Conservation (phyloP, 768 basidiomycete genomes). For the Suillus bovinus region DNA sequence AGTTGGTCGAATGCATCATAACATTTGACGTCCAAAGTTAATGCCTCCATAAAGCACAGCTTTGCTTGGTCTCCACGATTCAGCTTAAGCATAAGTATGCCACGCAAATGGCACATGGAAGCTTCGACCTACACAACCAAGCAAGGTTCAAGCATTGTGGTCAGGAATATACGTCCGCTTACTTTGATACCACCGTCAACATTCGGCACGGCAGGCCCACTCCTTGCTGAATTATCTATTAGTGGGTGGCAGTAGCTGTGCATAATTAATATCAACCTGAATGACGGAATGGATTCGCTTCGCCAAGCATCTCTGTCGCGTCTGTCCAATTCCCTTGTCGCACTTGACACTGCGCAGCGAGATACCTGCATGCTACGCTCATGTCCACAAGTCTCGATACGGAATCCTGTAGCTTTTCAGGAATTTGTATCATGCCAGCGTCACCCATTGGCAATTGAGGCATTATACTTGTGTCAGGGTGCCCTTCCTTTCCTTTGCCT, state of each 20-base stretch:
- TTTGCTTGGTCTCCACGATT: conserved; percentile 92
- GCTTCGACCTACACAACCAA: conserved; percentile 77
- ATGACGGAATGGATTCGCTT: conserved; percentile 84
- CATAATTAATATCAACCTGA: conserved; percentile 45
- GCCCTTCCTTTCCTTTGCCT: conserved; percentile 65
- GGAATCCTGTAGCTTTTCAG: conserved; percentile 60
- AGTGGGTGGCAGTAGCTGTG: background rate
- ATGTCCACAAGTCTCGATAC: conserved; percentile 86
- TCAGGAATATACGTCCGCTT: conserved; percentile 15
- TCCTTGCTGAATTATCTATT: conserved; percentile 42
- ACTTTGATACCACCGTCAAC: conserved; percentile 96
- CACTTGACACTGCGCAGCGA: conserved; percentile 93
- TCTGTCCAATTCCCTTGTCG: conserved; percentile 91
- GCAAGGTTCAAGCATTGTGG: background rate
- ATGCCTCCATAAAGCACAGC: conserved; percentile 92
- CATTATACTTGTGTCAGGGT: conserved; percentile 36
- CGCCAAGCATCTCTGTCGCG: conserved; percentile 90
- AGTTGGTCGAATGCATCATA: conserved; percentile 94
- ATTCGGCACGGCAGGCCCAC: conserved; percentile 73
- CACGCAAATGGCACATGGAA: conserved; percentile 94
- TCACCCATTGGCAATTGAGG: conserved; percentile 71
- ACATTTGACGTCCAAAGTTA: conserved; percentile 93
- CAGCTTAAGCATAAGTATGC: conserved; percentile 90
- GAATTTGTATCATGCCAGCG: conserved; percentile 68
- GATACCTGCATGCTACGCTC: conserved; percentile 94